phyloP scores from a whole-genome alignment of 208 protist genomes.

The Ichthyophonus hoferi region DNA sequence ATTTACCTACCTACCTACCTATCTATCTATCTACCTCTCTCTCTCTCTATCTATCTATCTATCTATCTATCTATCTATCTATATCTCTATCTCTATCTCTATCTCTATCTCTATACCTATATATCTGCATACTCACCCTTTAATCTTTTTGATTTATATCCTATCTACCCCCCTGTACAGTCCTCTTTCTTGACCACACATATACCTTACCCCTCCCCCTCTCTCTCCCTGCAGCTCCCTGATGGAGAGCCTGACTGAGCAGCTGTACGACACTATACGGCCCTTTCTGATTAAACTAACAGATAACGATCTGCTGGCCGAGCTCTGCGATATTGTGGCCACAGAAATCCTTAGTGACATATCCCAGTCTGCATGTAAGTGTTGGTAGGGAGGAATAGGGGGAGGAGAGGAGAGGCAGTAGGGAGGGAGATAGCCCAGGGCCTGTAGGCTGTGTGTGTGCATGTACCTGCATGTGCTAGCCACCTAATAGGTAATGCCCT shows the following conservation, averaged over 20 bases:
- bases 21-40: background rate
- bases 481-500: too few species aligned
- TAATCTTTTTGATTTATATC: too few species aligned
- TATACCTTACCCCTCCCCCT: background rate
- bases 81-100: background rate
- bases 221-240: background rate
- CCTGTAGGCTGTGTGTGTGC: too few species aligned
- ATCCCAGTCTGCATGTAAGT: background rate
- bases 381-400: too few species aligned
- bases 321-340: conserved; percentile 15
- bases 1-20: background rate
- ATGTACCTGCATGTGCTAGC: too few species aligned
- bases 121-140: too few species aligned
- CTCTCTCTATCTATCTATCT: background rate
- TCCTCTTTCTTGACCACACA: background rate
- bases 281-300: conserved; percentile 8
- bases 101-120: too few species aligned
- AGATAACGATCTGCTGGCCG: background rate
- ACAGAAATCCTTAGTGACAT: conserved; percentile 2
- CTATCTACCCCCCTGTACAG: background rate
- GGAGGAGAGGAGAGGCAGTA: too few species aligned
- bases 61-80: background rate
- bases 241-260: background rate
- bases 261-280: background rate
- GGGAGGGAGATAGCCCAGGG: too few species aligned